phyloP scores from a whole-genome alignment of 129 eudicot species.

The Rutidosis leptorrhynchoides region DNA sequence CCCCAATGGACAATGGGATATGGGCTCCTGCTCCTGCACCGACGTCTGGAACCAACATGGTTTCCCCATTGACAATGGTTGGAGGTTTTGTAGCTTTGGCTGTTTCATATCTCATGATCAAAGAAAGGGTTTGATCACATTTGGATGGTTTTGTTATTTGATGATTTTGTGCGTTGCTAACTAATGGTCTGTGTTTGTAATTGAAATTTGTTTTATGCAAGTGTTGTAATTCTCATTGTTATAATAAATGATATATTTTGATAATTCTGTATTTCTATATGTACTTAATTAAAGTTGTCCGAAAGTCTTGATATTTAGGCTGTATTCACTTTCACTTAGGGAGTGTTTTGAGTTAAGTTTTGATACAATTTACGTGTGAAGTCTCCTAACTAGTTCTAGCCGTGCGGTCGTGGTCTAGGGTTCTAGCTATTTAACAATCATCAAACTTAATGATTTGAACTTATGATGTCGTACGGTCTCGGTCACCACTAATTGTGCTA shows the following conservation, averaged over 20 bases:
- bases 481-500: too few species aligned
- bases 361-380: too few species aligned
- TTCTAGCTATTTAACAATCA: too few species aligned
- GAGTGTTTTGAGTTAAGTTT: too few species aligned
- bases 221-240: neutral
- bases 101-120: slow-evolving; percentile 31
- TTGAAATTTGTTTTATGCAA: neutral
- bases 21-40: slow-evolving; percentile 39
- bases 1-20: slow-evolving; percentile 29
- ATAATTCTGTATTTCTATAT: neutral
- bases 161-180: slow-evolving; percentile 5
- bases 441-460: too few species aligned
- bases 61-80: slow-evolving; percentile 29
- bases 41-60: slow-evolving; percentile 27
- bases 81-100: slow-evolving; percentile 33
- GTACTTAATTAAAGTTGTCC: neutral
- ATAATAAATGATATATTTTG: neutral
- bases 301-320: neutral
- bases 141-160: neutral
- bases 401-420: neutral
- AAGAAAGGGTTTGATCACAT: slow-evolving; percentile 29
- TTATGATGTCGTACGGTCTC: too few species aligned
- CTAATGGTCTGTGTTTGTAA: neutral
- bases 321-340: too few species aligned
- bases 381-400: neutral